Conservation (phyloP, 108 stramenopile genomes). For the Nitzschia sp. region DNA sequence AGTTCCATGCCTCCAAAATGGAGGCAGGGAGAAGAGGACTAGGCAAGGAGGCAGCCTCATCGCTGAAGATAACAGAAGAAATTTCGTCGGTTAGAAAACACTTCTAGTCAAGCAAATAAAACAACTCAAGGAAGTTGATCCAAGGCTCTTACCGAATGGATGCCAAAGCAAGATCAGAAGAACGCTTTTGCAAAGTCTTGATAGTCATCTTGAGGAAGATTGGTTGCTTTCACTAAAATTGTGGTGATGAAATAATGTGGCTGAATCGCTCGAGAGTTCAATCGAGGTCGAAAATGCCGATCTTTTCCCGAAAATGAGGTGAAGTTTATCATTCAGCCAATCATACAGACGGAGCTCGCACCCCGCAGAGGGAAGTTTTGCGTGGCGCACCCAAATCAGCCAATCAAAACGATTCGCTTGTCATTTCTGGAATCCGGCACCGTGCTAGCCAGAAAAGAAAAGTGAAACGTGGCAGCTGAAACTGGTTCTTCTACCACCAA, state of each 20-base stretch:
- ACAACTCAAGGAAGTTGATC: background rate
- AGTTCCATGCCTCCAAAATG: constrained; percentile 72
- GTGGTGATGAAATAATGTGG: no score
- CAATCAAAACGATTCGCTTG: no score
- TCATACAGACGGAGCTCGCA: background rate
- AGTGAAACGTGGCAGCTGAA: no score
- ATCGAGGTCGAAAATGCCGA: no score
- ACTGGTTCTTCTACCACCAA: no score
- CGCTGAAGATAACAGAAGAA: constrained; percentile 29
- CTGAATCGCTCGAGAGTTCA: no score
- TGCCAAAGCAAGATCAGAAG: constrained; percentile 51
- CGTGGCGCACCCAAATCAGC: no score
- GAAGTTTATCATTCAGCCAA: background rate
- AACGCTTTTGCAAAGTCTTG: constrained; percentile 57
- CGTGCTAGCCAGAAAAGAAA: no score
- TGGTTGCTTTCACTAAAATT: no score
- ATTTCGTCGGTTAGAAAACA: background rate
- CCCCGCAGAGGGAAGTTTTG: background rate
- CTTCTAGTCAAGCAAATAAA: background rate
- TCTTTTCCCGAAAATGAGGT: background rate
- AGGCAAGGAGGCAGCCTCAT: constrained; percentile 35
- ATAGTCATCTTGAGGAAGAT: constrained; percentile 55
- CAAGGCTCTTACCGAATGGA: constrained; percentile 47
- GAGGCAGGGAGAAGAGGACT: constrained; percentile 51
- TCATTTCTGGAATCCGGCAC: no score